A percentile compares a stretch with the other conserved stretches of the same genome.
Conservation (phyloP, 2,329 filamentous ascomycete genomes). For the Didymellaceae sp. region DNA sequence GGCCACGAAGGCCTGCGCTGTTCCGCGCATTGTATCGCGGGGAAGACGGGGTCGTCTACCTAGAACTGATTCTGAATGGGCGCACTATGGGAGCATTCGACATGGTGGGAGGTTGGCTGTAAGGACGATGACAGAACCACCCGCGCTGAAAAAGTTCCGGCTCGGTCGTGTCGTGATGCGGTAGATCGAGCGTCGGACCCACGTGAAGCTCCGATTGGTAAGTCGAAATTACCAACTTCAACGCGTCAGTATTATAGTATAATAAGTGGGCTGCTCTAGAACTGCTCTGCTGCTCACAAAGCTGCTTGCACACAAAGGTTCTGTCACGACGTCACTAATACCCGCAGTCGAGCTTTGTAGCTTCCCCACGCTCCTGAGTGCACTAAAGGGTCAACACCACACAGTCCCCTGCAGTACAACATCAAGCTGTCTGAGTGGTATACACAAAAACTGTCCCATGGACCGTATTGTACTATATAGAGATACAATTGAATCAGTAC, state of each 20-base stretch:
- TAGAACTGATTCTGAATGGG: constrained; percentile 20
- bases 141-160: constrained; percentile 33
- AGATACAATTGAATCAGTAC: too few relatives aligned
- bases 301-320: neutral
- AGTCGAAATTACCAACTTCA: constrained; percentile 16
- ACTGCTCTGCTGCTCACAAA: neutral
- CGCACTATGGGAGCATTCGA: constrained; percentile 27
- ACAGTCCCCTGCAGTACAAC: too few relatives aligned
- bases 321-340: constrained; percentile 16
- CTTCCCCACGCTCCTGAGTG: constrained; percentile 5
- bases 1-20: constrained; percentile 35
- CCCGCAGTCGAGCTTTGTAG: constrained; percentile 11
- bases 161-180: constrained; percentile 38
- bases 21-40: constrained; percentile 44
- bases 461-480: too few relatives aligned
- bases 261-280: neutral
- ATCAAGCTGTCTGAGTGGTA: too few relatives aligned
- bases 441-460: too few relatives aligned
- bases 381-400: too few relatives aligned
- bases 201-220: constrained; percentile 27
- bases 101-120: constrained; percentile 28
- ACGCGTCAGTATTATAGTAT: constrained; percentile 15
- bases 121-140: constrained; percentile 21
- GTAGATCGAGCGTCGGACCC: constrained; percentile 24
- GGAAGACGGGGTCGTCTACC: constrained; percentile 37